A percentile compares a stretch with the other conserved stretches of the same genome.
These are phyloP conservation scores for Heritiera fomes DNA, from an alignment of 345 rosid genomes.

Conservation along the genomic window DNA sequence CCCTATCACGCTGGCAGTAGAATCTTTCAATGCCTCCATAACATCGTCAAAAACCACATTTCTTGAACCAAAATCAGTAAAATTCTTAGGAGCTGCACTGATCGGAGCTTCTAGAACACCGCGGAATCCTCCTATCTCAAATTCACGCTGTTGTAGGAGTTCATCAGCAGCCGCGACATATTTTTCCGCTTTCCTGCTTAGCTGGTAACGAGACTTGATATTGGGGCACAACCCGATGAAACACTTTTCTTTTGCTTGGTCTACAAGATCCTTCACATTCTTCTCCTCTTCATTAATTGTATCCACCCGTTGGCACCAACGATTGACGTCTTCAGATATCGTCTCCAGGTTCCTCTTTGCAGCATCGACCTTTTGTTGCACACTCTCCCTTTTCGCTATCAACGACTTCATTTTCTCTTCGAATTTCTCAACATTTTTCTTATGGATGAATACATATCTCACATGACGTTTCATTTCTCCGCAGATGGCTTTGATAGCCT, in stretches of 20 bases:
- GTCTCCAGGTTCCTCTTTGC: neutral
- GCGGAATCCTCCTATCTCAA: neutral
- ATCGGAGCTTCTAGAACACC: neutral
- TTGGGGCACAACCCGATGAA: neutral
- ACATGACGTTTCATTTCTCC: neutral
- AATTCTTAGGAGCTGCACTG: neutral
- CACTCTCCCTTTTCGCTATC: neutral
- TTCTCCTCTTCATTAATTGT: neutral
- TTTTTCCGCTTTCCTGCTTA: neutral
- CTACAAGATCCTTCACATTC: neutral
- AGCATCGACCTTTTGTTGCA: neutral
- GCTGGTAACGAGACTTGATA: neutral
- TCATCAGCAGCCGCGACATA: too few relatives aligned
- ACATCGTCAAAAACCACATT: neutral
- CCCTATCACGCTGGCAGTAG: slow-evolving; percentile 13
- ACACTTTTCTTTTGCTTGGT: neutral
- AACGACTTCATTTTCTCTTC: neutral
- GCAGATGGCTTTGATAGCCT: neutral
- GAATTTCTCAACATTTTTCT: neutral
- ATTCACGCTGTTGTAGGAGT: neutral
- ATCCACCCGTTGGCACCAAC: neutral
- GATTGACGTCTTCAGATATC: neutral
- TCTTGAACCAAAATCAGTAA: slow-evolving; percentile 4
- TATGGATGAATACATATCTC: neutral
- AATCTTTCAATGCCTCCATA: slow-evolving; percentile 7